Conservation (phyloP, 1,284 basidiomycete genomes). For the Schizophyllum commune region DNA sequence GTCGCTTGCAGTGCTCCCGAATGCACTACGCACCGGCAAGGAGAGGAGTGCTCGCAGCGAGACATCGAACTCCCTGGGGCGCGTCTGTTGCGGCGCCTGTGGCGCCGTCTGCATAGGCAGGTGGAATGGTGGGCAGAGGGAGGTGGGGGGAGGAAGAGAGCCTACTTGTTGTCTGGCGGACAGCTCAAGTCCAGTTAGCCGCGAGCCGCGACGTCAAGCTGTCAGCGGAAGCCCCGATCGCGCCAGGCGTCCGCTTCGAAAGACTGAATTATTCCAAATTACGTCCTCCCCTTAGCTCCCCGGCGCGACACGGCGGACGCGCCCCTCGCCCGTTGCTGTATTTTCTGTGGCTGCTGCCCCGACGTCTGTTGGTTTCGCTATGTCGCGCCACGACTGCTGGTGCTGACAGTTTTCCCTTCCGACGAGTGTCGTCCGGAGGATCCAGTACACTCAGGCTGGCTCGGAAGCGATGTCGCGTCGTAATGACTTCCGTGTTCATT, state of each 20-base stretch:
- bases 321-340: background rate
- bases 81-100: conserved; percentile 1
- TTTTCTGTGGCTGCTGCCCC: background rate
- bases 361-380: background rate
- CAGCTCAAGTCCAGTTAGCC: background rate
- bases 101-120: background rate
- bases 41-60: conserved; percentile 10
- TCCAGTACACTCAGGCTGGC: background rate
- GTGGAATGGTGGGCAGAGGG: background rate
- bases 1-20: background rate
- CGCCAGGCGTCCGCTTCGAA: background rate
- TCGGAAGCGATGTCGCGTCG: background rate
- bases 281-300: background rate
- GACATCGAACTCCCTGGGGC: conserved; percentile 4
- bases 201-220: background rate
- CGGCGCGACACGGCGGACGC: background rate
- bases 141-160: background rate
- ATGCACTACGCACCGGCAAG: conserved; percentile 5
- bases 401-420: background rate
- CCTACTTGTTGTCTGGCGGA: background rate
- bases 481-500: background rate
- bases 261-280: background rate
- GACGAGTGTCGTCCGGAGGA: background rate
- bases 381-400: background rate
- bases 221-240: background rate